Percentiles rank a stretch among this genome's conserved stretches.
These are phyloP conservation scores for Pyrrhoderma noxium DNA, from an alignment of 1,284 basidiomycete species.

Conservation along the genomic window DNA sequence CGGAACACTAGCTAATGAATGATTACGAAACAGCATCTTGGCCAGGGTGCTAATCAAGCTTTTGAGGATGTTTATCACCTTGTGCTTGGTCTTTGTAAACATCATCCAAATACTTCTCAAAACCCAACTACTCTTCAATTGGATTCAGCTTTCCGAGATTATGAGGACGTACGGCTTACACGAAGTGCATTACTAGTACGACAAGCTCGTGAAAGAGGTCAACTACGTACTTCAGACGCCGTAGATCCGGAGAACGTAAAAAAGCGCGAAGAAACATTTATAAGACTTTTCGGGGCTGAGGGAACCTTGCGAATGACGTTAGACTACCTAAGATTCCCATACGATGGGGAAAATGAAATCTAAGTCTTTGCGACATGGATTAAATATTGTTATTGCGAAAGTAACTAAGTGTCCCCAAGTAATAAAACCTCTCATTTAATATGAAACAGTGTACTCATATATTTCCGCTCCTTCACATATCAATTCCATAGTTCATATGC, in stretches of 20 bases:
- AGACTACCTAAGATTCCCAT: conserved; percentile 4
- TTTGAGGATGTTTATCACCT: conserved; percentile 40
- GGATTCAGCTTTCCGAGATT: conserved; percentile 27
- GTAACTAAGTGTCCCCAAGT: too few species aligned
- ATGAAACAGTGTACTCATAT: too few species aligned
- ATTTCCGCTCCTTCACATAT: too few species aligned
- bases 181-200: conserved; percentile 31
- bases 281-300: conserved; percentile 21
- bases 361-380: too few species aligned
- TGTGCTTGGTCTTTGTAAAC: conserved; percentile 29
- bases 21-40: conserved; percentile 32
- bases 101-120: conserved; percentile 26
- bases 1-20: conserved; percentile 6
- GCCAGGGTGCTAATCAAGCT: conserved; percentile 44
- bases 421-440: too few species aligned
- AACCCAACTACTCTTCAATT: conserved; percentile 29
- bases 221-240: conserved; percentile 30
- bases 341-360: conserved; percentile 10
- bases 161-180: conserved; percentile 29
- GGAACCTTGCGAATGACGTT: conserved; percentile 8
- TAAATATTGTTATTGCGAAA: too few species aligned
- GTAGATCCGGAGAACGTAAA: conserved; percentile 27
- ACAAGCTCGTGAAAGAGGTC: conserved; percentile 32
- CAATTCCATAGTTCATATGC: too few species aligned
- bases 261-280: conserved; percentile 27